phyloP scores from a whole-genome alignment of 805 yeast species.

The Saturnispora ahearnii region DNA sequence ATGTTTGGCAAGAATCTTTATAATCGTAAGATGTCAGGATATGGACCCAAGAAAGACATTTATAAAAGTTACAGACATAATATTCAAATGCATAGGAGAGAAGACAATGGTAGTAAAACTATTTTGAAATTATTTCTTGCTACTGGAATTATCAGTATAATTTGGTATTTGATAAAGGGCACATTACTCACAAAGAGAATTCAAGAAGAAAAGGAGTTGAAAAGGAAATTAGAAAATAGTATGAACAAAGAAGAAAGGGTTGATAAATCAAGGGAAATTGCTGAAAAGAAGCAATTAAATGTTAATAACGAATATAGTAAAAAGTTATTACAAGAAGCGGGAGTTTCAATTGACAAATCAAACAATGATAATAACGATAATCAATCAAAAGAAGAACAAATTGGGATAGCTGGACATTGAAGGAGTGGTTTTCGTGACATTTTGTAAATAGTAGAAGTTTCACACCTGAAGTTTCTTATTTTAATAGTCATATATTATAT shows the following conservation, averaged over 20 bases:
- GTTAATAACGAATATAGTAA: constrained; percentile 12
- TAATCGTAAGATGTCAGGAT: constrained; percentile 13
- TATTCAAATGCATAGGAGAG: constrained; percentile 9
- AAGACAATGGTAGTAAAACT: constrained; percentile 10
- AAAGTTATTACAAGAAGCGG: constrained; percentile 7
- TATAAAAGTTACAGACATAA: constrained; percentile 13
- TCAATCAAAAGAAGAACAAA: background rate
- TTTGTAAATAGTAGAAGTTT: background rate
- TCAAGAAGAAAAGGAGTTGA: background rate
- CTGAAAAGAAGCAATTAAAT: constrained; percentile 1
- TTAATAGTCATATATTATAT: too few relatives aligned
- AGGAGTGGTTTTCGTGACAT: background rate
- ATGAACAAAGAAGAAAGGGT: background rate
- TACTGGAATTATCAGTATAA: constrained; percentile 3
- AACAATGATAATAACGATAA: background rate
- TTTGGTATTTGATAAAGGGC: constrained; percentile 13
- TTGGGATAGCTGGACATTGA: background rate
- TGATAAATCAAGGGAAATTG: background rate
- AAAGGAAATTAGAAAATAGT: background rate
- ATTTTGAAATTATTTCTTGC: constrained; percentile 9
- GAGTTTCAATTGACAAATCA: background rate
- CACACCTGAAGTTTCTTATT: too few relatives aligned
- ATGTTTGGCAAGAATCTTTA: constrained; percentile 20
- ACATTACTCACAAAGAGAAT: constrained; percentile 3
- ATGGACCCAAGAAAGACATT: constrained; percentile 17